A percentile compares a stretch with the other conserved stretches of the same genome.
phyloP scores from a whole-genome alignment of 2,329 filamentous ascomycete species.

The Aspergillus quadricinctus region DNA sequence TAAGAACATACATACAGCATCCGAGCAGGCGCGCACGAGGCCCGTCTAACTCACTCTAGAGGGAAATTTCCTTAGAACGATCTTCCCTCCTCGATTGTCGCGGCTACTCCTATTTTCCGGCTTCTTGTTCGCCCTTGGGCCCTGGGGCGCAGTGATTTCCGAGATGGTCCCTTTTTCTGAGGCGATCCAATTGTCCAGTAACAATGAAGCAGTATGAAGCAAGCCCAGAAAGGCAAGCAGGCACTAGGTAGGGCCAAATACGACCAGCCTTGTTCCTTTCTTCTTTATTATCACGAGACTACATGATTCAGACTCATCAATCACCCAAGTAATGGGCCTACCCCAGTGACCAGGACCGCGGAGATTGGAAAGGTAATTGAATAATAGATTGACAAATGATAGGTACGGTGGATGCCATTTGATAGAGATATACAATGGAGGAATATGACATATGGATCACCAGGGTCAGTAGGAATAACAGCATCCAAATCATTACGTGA shows the following conservation, averaged over 20 bases:
- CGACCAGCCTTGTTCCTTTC: neutral
- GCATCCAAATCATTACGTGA: neutral
- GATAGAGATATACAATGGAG: neutral
- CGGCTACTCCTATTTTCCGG: neutral
- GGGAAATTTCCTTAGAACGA: neutral
- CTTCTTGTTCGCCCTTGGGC: neutral
- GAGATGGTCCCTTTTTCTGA: neutral
- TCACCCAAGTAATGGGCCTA: neutral
- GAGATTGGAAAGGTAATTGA: neutral
- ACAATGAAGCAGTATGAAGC: neutral
- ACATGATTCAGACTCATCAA: neutral
- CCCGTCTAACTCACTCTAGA: neutral
- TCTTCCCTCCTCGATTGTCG: neutral
- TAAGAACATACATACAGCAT: neutral
- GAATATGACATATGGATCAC: neutral
- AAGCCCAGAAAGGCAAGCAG: neutral
- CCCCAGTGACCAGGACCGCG: neutral
- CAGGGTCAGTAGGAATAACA: too few relatives aligned
- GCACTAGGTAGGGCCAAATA: neutral
- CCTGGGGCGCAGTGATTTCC: neutral
- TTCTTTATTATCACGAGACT: too few relatives aligned
- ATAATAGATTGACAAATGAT: neutral
- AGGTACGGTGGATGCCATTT: neutral
- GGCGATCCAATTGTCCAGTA: neutral
- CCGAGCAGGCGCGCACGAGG: neutral